Evolutionary conservation across 768 basidiomycete genomes (phyloP).

Genomic region (Lentinula sp.): DNA sequence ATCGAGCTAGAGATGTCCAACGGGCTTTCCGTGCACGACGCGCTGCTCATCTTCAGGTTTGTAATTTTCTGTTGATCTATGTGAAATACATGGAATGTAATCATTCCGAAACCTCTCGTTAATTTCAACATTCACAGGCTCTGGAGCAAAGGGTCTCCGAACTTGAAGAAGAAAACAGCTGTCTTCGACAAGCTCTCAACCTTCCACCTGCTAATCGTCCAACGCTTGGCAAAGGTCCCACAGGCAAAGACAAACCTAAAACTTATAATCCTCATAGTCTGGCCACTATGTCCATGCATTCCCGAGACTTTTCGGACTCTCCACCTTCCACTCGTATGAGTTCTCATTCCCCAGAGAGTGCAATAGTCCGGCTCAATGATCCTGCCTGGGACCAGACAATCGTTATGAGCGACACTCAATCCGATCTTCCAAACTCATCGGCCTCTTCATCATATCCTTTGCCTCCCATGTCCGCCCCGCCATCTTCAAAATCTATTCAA

Average conservation of each 20-base stretch:
- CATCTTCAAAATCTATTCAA: conserved; percentile 39
- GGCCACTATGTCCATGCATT: conserved; percentile 19
- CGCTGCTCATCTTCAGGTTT: conserved; percentile 79
- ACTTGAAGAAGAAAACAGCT: conserved; percentile 79
- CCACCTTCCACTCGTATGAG: conserved; percentile 50
- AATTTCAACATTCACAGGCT: conserved; percentile 39
- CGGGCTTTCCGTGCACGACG: conserved; percentile 84
- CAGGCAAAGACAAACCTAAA: conserved; percentile 79
- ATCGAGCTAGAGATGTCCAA: conserved; percentile 84
- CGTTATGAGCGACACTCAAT: conserved; percentile 36
- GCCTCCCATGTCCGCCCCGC: conserved; percentile 37
- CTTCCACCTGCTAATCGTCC: conserved; percentile 70
- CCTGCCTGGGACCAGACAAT: conserved; percentile 53
- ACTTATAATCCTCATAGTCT: conserved; percentile 28
- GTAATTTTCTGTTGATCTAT: conserved; percentile 22
- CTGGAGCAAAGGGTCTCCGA: conserved; percentile 76
- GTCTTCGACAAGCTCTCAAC: conserved; percentile 64
- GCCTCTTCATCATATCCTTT: conserved; percentile 39
- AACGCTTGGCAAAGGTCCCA: conserved; percentile 77
- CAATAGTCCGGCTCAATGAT: conserved; percentile 41
- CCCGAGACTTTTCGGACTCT: conserved; percentile 42
- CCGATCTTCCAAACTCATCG: conserved; percentile 32
- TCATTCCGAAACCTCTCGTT: conserved; percentile 24
- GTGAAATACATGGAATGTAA: conserved; percentile 28
- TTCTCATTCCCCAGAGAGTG: conserved; percentile 56